Base-by-base conservation (phyloP, 192 early-diverging fungal genomes). In the Linnemannia schmuckeri region DNA sequence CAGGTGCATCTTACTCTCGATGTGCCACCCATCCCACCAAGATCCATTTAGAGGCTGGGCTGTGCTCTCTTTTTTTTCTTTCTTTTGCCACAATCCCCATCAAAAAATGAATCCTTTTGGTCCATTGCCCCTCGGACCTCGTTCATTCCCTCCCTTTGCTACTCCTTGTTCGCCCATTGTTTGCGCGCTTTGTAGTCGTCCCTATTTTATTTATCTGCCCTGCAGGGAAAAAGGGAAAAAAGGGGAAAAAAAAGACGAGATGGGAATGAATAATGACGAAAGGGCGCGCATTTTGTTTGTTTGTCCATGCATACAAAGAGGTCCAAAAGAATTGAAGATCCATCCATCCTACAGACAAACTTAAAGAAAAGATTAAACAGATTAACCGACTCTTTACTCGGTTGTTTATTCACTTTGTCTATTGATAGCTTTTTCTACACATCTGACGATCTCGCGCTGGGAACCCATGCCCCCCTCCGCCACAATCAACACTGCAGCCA, bases 391-490 rank as follows among this genome's bases (percentile, higher is more conserved):
- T 22, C 49, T n/a, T 30, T 49, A n/a, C 40, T 33, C 47, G 38
- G 30, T 12, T 66, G 38, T 42, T 35, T 74, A 44, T 6, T 38
- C 1, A 10, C 37, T 71, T 55, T 46, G 38, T 61, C 71, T 71
- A 70, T 81, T 81, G 46, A 68, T 78, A 87, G 85, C 85, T 33
- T 87, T 87, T 27, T 81, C 79, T 4, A 87, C 85, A 1, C 85
- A 87, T 30, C 72, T 87, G 46, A 81, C 85, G 22, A 68, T 87
- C 22, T 87, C 85, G 13, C 79, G 85, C 17, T 87, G 85, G 85
- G 85, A 87, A 61, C 85, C 85, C 61, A 46, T 77, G 24, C 55
- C 72, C 40, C 9, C 44, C 74, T 57, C 54, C 54, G 52, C 54
- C 54, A 40, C 54, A 55, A 33, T 20, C 74, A 55, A 22, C 42